Evolutionary conservation across 495 filamentous ascomycete species (phyloP), one percentile per base, ranked within the genome.

Genomic region (Viridothelium virens): DNA sequence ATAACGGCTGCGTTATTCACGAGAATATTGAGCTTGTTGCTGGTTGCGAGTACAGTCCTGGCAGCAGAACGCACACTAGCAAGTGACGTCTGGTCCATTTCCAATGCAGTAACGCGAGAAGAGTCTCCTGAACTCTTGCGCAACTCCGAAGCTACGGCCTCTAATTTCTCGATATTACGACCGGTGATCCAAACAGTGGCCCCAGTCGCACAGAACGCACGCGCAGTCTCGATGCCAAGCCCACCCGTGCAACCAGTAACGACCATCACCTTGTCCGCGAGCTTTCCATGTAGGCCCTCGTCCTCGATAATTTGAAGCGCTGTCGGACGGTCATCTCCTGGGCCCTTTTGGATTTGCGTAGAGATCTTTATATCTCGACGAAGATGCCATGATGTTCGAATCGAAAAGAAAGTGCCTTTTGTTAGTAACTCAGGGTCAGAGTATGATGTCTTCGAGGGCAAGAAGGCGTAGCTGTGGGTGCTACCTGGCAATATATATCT

Each of bases 321-420:
- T 6, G 84, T 86, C 33, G 83, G 83, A 16, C 84, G 82, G 14
- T 74, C 72, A 73, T 87, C 84, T 3, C 81, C 80, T n/a, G 78
- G 78, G 71, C 9, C 84, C 83, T 62, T 80, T 65, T 14, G 75
- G 75, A 38, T 75, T 69, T 25, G 25, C 25, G 25, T 25, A 25
- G 25, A 25, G 25, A 25, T 25, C 25, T 25, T 25, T 25, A 25
- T 25, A 25, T 25, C 25, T 25, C 25, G 25, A 25, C 25, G 25
- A 25, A 25, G 25, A 25, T 25, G 25, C 25, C 25, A 25, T 25
- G 25, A 25, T 25, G 25, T 25, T 25, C 25, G 25, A 25, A 25
- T 25, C 0, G 25, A 25, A 25, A 25, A 25, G 25, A 25, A 25
- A 25, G 25, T 25, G 25, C 25, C 25, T 25, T 25, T 25, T 25